Evolutionary conservation across 352 stramenopile genomes (phyloP).

Genomic region (Globisporangium cystogenes): DNA sequence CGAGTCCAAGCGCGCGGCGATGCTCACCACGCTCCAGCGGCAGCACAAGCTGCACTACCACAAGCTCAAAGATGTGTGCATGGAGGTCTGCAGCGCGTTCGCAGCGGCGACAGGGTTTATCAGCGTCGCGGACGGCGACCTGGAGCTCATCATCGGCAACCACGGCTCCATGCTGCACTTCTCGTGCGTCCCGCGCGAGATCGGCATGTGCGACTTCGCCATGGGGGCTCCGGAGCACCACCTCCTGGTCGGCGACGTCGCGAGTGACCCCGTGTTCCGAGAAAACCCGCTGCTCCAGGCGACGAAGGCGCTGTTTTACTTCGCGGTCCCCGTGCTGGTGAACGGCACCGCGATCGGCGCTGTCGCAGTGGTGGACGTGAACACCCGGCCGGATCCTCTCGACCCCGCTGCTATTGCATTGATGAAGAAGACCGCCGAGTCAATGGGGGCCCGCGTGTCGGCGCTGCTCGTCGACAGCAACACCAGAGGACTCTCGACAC

Average conservation of each 20-base stretch:
- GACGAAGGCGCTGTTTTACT: conserved; percentile 18
- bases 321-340: conserved; percentile 11
- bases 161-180: conserved; percentile 20
- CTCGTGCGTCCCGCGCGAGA: conserved; percentile 22
- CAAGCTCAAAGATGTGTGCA: conserved; percentile 14
- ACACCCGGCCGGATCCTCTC: conserved; percentile 1
- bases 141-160: conserved; percentile 20
- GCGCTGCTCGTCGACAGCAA: background rate
- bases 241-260: conserved; percentile 8
- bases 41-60: conserved; percentile 23
- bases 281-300: conserved; percentile 21
- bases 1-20: conserved; percentile 13
- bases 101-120: conserved; percentile 11
- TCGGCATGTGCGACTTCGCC: conserved; percentile 23
- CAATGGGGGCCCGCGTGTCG: conserved; percentile 6
- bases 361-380: conserved; percentile 16
- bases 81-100: conserved; percentile 6
- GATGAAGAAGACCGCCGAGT: conserved; percentile 5
- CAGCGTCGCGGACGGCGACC: conserved; percentile 12
- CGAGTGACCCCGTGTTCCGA: conserved; percentile 7
- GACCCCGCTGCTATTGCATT: background rate
- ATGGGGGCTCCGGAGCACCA: conserved; percentile 12
- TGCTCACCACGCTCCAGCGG: conserved; percentile 15
- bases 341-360: conserved; percentile 15
- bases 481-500: background rate